These are phyloP conservation scores for Stentor coeruleus DNA, from an alignment of 73 alveolate genomes.

Conservation along the genomic window DNA sequence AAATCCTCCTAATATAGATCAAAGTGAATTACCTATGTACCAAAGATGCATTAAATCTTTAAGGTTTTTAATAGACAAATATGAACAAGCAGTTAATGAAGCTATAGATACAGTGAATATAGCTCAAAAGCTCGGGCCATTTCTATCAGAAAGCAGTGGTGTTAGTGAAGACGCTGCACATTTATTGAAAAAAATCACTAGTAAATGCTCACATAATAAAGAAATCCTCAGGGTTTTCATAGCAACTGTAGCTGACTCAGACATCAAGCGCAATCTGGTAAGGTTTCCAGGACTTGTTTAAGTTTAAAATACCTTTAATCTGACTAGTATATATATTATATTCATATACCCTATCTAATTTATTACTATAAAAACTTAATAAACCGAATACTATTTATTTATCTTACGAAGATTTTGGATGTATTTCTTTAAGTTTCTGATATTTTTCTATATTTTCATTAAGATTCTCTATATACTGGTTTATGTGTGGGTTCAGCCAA, in stretches of 20 bases:
- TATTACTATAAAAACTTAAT: too few species aligned
- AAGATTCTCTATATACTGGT: not conserved
- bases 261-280: too few species aligned
- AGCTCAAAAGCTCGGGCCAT: conserved; percentile 83
- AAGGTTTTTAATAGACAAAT: conserved; percentile 65
- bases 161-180: conserved; percentile 56
- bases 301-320: too few species aligned
- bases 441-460: not conserved
- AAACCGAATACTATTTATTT: too few species aligned
- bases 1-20: conserved; percentile 71
- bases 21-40: conserved; percentile 51
- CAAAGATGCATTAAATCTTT: conserved; percentile 62
- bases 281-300: too few species aligned
- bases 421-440: not conserved
- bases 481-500: not conserved
- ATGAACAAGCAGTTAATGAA: conserved; percentile 72
- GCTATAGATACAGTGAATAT: conserved; percentile 82
- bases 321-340: too few species aligned
- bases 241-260: too few species aligned
- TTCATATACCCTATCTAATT: too few species aligned
- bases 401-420: too few species aligned
- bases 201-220: conserved; percentile 56
- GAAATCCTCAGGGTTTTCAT: conserved; percentile 59
- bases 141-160: conserved; percentile 56
- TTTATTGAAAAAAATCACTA: conserved; percentile 60